Percentiles rank a stretch among this genome's conserved stretches.
Evolutionary conservation across 345 rosid genomes (phyloP).

Genomic region (Linum tenue): DNA sequence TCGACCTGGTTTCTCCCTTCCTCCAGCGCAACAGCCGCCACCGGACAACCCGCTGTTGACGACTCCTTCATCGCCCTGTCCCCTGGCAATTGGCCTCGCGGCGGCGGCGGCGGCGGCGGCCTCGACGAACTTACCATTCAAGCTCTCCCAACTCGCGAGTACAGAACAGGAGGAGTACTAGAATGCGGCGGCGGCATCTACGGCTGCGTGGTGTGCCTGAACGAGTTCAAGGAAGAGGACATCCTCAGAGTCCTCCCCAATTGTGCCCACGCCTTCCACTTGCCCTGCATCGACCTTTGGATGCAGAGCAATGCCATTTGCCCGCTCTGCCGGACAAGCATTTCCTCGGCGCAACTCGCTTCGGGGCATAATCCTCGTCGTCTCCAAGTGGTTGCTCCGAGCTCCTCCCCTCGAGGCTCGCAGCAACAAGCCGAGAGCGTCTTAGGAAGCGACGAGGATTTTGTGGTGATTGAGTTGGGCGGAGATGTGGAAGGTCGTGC

Average conservation of each 20-base stretch:
- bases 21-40: constrained; percentile 5
- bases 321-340: constrained; percentile 53
- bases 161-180: constrained; percentile 20
- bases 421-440: constrained; percentile 31
- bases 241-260: constrained; percentile 50
- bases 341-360: constrained; percentile 20
- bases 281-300: constrained; percentile 58
- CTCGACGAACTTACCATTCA: constrained; percentile 42
- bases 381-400: constrained; percentile 44
- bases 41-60: constrained; percentile 15
- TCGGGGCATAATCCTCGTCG: background rate
- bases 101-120: constrained; percentile 22
- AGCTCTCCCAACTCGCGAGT: constrained; percentile 43
- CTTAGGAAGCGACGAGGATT: constrained; percentile 46
- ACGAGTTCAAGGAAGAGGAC: constrained; percentile 47
- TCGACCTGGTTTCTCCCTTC: background rate
- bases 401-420: constrained; percentile 55
- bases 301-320: constrained; percentile 48
- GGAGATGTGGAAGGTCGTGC: constrained; percentile 20
- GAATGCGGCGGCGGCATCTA: constrained; percentile 12
- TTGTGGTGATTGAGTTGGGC: constrained; percentile 49
- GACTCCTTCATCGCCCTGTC: constrained; percentile 50
- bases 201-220: constrained; percentile 58
- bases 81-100: constrained; percentile 39
- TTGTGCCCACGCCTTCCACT: constrained; percentile 53